These are phyloP conservation scores for Neurospora sp. DNA, from an alignment of 495 filamentous ascomycete genomes.

Conservation along the genomic window DNA sequence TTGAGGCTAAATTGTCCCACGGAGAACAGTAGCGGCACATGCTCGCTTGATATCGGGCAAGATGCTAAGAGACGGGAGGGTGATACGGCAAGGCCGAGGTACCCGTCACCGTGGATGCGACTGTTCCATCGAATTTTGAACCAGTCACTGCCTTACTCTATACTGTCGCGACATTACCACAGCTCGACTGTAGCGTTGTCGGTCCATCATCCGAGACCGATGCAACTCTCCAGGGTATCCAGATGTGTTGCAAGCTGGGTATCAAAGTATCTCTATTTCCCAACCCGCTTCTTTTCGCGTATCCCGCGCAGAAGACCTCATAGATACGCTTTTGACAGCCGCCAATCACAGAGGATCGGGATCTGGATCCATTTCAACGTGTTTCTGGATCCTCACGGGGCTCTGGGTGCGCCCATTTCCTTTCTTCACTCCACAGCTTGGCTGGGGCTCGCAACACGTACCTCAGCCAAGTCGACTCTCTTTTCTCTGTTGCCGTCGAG, in stretches of 20 bases:
- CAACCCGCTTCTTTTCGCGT: background rate
- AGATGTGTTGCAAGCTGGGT: background rate
- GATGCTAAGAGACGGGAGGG: background rate
- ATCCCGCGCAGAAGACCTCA: background rate
- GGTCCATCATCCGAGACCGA: background rate
- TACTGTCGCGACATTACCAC: background rate
- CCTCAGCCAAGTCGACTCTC: background rate
- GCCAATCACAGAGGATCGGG: background rate
- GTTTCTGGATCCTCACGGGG: background rate
- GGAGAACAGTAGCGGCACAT: background rate
- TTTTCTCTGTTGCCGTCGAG: background rate
- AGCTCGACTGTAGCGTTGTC: background rate
- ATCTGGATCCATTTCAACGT: background rate
- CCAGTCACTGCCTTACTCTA: background rate
- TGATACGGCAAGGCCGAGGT: background rate
- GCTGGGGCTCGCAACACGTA: background rate
- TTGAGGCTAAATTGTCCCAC: background rate
- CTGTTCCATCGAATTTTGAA: background rate
- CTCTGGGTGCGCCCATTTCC: background rate
- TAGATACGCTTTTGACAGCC: background rate
- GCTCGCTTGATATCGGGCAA: background rate
- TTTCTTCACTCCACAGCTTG: background rate
- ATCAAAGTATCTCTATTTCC: background rate
- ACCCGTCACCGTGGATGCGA: background rate
- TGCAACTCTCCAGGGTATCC: background rate